These are phyloP conservation scores for Nidularia pulvinata DNA, from an alignment of 768 basidiomycete genomes.

Conservation along the genomic window DNA sequence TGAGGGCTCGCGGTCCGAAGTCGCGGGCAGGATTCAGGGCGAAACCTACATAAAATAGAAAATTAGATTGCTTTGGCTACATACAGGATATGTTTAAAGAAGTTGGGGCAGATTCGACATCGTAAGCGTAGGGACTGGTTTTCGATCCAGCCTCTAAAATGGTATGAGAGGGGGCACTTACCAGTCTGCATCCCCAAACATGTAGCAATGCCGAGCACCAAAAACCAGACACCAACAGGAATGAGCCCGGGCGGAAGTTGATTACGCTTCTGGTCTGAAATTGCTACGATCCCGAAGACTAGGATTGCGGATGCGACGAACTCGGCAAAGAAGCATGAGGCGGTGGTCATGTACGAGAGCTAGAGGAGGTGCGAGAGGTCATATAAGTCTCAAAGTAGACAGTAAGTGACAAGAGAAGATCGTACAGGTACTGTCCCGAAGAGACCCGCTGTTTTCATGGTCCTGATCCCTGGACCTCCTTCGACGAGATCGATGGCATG, in stretches of 20 bases:
- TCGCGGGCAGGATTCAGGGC: conserved; percentile 76
- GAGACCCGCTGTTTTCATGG: conserved; percentile 53
- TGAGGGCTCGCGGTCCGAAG: conserved; percentile 67
- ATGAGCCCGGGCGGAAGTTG: conserved; percentile 48
- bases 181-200: conserved; percentile 64
- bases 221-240: conserved; percentile 54
- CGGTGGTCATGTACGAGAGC: conserved; percentile 33
- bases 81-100: not conserved
- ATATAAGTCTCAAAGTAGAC: not conserved
- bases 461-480: conserved; percentile 54
- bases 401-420: not conserved
- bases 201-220: conserved; percentile 57
- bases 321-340: conserved; percentile 41
- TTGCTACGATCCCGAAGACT: conserved; percentile 49
- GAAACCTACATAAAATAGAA: conserved; percentile 30
- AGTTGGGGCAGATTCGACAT: not conserved
- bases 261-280: conserved; percentile 51
- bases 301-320: conserved; percentile 58
- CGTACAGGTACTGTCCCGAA: conserved; percentile 24
- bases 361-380: conserved; percentile 14
- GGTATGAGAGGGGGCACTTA: conserved; percentile 10
- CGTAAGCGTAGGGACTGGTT: no score
- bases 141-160: no score
- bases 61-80: no score
- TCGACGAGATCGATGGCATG: conserved; percentile 68